Conservation (phyloP, 176 grass and related monocot genomes). For the Carex cristatella region DNA sequence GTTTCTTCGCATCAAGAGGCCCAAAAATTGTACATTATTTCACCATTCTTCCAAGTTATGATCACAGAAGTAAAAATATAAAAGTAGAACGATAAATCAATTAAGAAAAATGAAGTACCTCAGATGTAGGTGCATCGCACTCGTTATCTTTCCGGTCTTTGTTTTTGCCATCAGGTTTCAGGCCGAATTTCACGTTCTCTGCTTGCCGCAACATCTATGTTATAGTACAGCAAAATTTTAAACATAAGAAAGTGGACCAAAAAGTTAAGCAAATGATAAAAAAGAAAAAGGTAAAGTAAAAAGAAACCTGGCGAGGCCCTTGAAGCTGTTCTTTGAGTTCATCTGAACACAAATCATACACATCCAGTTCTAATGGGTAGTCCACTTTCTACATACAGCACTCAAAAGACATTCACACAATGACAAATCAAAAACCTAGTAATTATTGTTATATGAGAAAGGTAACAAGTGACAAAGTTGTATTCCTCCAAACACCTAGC, state of each 20-base stretch:
- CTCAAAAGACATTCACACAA: conserved; percentile 15
- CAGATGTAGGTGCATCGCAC: conserved; percentile 28
- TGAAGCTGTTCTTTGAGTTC: conserved; percentile 88
- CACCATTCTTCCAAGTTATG: neutral
- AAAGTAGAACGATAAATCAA: neutral
- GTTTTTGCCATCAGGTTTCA: conserved; percentile 54
- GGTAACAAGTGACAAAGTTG: neutral
- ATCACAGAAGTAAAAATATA: neutral
- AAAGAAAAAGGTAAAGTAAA: conserved; percentile 7
- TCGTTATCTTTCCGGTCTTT: conserved; percentile 60
- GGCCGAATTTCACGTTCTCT: conserved; percentile 84
- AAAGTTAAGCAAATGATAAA: conserved; percentile 6
- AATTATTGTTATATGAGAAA: neutral
- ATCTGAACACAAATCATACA: conserved; percentile 98
- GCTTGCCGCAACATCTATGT: conserved; percentile 79
- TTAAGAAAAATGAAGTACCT: conserved; percentile 22
- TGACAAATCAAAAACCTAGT: neutral
- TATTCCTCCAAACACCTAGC: neutral
- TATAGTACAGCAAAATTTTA: conserved; percentile 29
- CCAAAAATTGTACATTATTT: neutral
- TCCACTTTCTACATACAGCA: conserved; percentile 81
- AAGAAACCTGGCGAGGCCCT: conserved; percentile 75
- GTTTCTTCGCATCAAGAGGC: neutral
- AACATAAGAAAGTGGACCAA: neutral
- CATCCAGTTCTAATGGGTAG: conserved; percentile 96